Evolutionary conservation across 805 yeast genomes (phyloP).

Genomic region (Allodekkera sacchari): DNA sequence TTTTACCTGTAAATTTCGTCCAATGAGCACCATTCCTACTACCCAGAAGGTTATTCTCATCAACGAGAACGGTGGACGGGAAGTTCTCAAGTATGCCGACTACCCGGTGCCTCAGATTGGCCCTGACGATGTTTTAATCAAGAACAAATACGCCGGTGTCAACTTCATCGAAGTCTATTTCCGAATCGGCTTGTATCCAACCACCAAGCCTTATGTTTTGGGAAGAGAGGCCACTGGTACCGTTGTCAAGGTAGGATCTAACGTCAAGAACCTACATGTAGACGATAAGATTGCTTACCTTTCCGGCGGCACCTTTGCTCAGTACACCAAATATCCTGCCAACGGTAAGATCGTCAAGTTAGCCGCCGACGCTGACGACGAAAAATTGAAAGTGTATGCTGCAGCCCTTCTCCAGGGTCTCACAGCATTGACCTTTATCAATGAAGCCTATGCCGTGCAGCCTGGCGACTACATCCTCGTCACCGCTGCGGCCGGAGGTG

Average conservation of each 20-base stretch:
- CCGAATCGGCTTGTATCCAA: constrained; percentile 69
- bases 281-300: constrained; percentile 69
- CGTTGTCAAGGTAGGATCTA: constrained; percentile 54
- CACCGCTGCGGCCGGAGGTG: constrained; percentile 96
- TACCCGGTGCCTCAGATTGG: constrained; percentile 50
- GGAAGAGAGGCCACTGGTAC: constrained; percentile 71
- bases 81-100: constrained; percentile 51
- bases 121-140: constrained; percentile 55
- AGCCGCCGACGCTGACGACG: constrained; percentile 39
- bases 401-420: constrained; percentile 63
- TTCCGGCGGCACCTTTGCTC: constrained; percentile 54
- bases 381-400: constrained; percentile 45
- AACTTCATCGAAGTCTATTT: constrained; percentile 80
- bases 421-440: constrained; percentile 67
- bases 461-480: constrained; percentile 66
- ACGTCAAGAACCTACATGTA: constrained; percentile 44
- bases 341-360: constrained; percentile 36
- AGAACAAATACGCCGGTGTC: constrained; percentile 70
- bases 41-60: constrained; percentile 50
- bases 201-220: constrained; percentile 48
- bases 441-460: constrained; percentile 58
- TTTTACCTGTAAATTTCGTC: no score
- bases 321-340: constrained; percentile 48
- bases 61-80: constrained; percentile 49
- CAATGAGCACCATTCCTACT: constrained; percentile 30